phyloP scores from a whole-genome alignment of 768 basidiomycete species.

The Suillus spraguei region DNA sequence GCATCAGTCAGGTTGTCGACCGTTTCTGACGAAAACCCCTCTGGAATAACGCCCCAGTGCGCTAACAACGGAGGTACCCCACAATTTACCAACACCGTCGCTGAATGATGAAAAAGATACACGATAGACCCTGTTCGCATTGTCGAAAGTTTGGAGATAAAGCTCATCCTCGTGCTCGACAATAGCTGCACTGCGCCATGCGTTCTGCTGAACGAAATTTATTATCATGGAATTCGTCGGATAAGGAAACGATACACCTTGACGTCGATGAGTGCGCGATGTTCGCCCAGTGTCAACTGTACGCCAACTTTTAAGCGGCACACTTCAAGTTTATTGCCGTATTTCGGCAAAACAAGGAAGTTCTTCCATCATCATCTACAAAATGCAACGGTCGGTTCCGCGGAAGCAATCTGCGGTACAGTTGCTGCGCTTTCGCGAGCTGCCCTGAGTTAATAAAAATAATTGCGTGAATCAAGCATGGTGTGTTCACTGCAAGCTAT shows the following conservation, averaged over 20 bases:
- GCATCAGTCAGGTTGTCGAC: slow-evolving; percentile 4
- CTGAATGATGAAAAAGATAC: neutral
- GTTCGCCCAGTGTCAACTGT: slow-evolving; percentile 21
- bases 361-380: slow-evolving; percentile 2
- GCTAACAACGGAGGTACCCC: neutral
- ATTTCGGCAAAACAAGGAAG: slow-evolving; percentile 3
- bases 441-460: slow-evolving; percentile 39
- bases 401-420: neutral
- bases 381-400: neutral
- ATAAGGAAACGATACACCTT: slow-evolving; percentile 50
- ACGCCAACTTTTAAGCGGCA: slow-evolving; percentile 9
- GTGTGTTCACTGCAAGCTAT: slow-evolving; percentile 27
- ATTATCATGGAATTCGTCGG: slow-evolving; percentile 46
- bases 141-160: slow-evolving; percentile 29
- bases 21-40: neutral
- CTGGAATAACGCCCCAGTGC: neutral
- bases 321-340: slow-evolving; percentile 8
- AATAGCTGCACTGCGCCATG: slow-evolving; percentile 35
- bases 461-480: slow-evolving; percentile 30
- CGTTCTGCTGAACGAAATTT: slow-evolving; percentile 44
- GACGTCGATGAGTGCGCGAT: slow-evolving; percentile 46
- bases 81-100: slow-evolving; percentile 7
- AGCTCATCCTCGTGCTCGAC: slow-evolving; percentile 25
- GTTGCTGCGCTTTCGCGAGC: slow-evolving; percentile 40
- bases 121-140: slow-evolving; percentile 21